Conservation (phyloP, 768 basidiomycete genomes). For the Filobasidium wieringae region DNA sequence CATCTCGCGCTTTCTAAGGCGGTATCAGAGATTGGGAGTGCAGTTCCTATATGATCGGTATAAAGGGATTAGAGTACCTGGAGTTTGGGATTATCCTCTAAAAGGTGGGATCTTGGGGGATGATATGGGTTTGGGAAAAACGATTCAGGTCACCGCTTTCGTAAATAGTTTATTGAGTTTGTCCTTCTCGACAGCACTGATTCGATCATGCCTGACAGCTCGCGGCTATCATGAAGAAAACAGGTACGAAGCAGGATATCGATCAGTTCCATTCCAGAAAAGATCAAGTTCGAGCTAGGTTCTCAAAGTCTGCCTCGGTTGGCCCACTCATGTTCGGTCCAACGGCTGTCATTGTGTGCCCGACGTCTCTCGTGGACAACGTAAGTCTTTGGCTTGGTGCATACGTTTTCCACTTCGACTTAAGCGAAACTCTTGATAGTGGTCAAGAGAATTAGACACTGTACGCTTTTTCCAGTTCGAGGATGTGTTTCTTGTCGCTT, state of each 20-base stretch:
- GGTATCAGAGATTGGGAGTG: constrained; percentile 80
- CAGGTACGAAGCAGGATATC: constrained; percentile 52
- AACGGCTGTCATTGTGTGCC: constrained; percentile 77
- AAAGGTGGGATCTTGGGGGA: constrained; percentile 80
- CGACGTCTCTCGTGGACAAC: constrained; percentile 68
- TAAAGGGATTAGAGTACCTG: constrained; percentile 21
- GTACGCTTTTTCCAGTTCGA: constrained; percentile 41
- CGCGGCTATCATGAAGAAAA: constrained; percentile 81
- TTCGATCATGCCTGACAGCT: constrained; percentile 49
- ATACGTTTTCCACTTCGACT: background rate
- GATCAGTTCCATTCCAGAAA: background rate
- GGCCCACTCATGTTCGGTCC: constrained; percentile 62
- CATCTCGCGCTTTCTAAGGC: constrained; percentile 76
- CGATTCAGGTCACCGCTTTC: constrained; percentile 56
- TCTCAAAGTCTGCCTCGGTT: background rate
- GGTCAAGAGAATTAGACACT: constrained; percentile 76
- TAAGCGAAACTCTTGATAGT: constrained; percentile 34
- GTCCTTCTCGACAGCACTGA: background rate
- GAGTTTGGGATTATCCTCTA: constrained; percentile 36
- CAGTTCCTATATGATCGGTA: constrained; percentile 69
- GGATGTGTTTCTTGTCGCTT: background rate
- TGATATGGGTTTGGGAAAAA: constrained; percentile 94
- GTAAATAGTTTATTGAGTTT: constrained; percentile 16
- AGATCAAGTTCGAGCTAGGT: constrained; percentile 2
- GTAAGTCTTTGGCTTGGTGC: constrained; percentile 18